phyloP scores from a whole-genome alignment of 73 alveolate genomes.

The Tetrahymena borealis region DNA sequence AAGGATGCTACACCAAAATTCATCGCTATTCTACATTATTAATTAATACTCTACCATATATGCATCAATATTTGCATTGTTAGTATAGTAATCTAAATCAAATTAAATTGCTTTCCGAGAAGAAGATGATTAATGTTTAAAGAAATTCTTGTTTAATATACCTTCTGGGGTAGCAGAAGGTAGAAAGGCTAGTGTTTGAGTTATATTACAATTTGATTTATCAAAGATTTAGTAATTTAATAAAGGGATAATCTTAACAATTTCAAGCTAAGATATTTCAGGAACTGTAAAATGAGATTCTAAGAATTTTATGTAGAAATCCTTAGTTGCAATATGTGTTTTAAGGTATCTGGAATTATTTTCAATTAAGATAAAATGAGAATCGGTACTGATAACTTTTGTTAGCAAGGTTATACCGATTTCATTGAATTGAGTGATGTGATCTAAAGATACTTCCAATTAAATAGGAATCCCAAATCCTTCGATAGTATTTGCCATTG shows the following conservation, averaged over 20 bases:
- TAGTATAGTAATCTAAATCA: not conserved
- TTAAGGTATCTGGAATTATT: not conserved
- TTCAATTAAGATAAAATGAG: not conserved
- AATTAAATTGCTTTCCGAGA: not conserved
- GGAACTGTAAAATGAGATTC: not conserved
- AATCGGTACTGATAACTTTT: not conserved
- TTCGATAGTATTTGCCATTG: not conserved
- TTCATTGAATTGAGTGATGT: not conserved
- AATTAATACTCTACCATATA: not conserved
- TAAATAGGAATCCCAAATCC: not conserved
- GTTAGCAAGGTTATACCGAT: not conserved
- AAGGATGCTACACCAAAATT: not conserved
- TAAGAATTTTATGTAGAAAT: not conserved
- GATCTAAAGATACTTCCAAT: not conserved
- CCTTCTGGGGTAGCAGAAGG: not conserved
- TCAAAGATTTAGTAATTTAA: not conserved
- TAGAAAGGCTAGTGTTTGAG: not conserved
- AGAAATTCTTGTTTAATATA: not conserved
- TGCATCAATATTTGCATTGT: not conserved
- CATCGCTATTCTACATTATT: not conserved
- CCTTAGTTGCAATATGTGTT: not conserved
- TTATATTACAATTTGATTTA: not conserved
- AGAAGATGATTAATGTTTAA: not conserved
- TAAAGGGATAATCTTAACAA: not conserved
- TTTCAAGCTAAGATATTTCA: not conserved